Percentiles rank a stretch among this genome's conserved stretches.
Conservation (phyloP, 1,284 basidiomycete species). For the Puccinia triticina region DNA sequence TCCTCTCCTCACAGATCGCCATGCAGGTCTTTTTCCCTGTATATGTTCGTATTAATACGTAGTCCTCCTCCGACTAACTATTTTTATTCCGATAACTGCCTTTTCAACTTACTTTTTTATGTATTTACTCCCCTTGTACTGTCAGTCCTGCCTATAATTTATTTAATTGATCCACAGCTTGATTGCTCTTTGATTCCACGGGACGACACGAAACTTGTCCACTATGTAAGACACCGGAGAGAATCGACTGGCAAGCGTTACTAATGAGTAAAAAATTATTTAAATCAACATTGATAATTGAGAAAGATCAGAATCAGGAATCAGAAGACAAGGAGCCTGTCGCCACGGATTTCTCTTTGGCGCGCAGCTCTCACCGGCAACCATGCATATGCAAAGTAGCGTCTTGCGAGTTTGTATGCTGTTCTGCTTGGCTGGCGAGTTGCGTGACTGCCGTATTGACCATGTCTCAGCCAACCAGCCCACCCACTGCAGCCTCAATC, state of each 20-base stretch:
- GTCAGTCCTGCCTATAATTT: not conserved
- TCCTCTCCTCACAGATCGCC: not conserved
- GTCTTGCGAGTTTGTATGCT: not conserved
- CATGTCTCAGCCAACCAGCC: slow-evolving; percentile 16
- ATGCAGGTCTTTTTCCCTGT: not conserved
- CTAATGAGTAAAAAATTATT: too few species aligned
- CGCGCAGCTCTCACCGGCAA: too few species aligned
- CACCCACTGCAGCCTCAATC: not conserved
- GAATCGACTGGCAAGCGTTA: too few species aligned
- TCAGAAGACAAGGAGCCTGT: too few species aligned
- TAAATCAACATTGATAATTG: too few species aligned
- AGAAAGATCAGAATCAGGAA: too few species aligned
- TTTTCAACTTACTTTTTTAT: not conserved
- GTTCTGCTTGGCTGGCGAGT: too few species aligned
- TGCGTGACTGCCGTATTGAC: not conserved
- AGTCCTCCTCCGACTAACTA: not conserved
- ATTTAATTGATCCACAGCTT: not conserved
- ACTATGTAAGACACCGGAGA: too few species aligned
- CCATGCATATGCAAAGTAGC: not conserved
- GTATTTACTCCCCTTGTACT: not conserved
- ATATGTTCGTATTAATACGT: too few species aligned
- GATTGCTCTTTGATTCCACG: too few species aligned
- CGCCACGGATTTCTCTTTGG: too few species aligned
- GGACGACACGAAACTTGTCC: too few species aligned
- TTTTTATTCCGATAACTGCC: not conserved